Conservation (phyloP, 371 early-diverging fungal species). For the Blakeslea trispora region DNA sequence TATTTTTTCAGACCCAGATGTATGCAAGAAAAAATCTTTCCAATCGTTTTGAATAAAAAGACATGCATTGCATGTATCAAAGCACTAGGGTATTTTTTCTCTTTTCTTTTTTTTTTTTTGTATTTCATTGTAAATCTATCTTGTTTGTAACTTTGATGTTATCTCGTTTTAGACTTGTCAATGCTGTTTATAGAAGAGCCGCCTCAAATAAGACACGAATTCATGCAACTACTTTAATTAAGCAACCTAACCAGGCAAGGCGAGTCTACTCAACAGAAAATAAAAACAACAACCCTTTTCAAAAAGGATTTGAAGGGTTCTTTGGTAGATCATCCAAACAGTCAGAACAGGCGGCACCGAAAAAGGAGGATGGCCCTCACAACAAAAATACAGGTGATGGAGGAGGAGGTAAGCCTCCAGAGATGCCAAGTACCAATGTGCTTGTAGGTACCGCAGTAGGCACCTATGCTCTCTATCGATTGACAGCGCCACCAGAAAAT, state of each 20-base stretch:
- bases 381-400: no score
- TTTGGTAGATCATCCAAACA: slow-evolving; percentile 26
- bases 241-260: background rate
- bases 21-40: no score
- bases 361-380: background rate
- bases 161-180: no score
- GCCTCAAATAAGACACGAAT: background rate
- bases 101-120: no score
- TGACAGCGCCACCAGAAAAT: slow-evolving; percentile 50
- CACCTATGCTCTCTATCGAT: slow-evolving; percentile 56
- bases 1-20: no score
- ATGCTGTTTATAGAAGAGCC: background rate
- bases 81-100: no score
- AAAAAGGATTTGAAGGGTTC: slow-evolving; percentile 47
- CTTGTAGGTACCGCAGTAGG: slow-evolving; percentile 54
- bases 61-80: no score
- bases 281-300: slow-evolving; percentile 13
- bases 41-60: no score
- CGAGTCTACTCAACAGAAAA: slow-evolving; percentile 15
- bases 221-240: background rate
- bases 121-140: no score
- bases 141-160: no score
- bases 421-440: slow-evolving; percentile 51
- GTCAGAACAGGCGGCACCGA: slow-evolving; percentile 7
- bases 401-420: slow-evolving; percentile 29